Evolutionary conservation across 2,329 filamentous ascomycete genomes (phyloP).

Genomic region (Fusarium sp.): DNA sequence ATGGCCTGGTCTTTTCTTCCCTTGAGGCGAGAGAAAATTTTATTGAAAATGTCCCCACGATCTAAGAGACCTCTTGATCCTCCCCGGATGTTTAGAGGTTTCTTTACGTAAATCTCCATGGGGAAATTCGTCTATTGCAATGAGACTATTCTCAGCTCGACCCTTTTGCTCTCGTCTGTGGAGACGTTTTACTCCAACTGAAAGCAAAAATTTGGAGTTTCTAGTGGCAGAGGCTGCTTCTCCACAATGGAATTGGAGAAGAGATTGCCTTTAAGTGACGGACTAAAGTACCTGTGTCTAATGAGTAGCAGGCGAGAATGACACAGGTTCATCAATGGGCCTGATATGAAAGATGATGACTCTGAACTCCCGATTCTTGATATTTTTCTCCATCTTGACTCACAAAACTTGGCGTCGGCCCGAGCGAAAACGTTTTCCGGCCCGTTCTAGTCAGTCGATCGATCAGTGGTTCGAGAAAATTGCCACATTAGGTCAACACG

Average conservation of each 20-base stretch:
- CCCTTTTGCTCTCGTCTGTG: neutral
- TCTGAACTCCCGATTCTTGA: neutral
- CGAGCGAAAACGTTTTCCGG: neutral
- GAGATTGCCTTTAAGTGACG: neutral
- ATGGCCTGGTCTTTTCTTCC: slow-evolving; percentile 26
- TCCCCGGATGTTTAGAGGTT: slow-evolving; percentile 17
- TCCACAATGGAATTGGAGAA: slow-evolving; percentile 13
- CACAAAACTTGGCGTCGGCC: neutral
- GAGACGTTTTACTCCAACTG: slow-evolving; percentile 11
- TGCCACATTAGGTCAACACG: neutral
- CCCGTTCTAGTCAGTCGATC: neutral
- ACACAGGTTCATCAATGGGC: neutral
- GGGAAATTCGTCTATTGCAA: slow-evolving; percentile 18
- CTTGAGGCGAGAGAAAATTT: slow-evolving; percentile 3
- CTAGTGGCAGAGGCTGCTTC: neutral
- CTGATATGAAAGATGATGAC: neutral
- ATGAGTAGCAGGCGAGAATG: no score
- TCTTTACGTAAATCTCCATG: slow-evolving; percentile 43
- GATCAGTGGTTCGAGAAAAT: neutral
- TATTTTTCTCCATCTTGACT: neutral
- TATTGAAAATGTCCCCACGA: slow-evolving; percentile 18
- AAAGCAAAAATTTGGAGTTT: slow-evolving; percentile 2
- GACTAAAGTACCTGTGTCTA: no score
- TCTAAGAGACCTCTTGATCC: neutral
- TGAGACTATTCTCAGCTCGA: slow-evolving; percentile 6